Evolutionary conservation across 352 stramenopile species (phyloP).

Genomic region (Globisporangium camurandrum): DNA sequence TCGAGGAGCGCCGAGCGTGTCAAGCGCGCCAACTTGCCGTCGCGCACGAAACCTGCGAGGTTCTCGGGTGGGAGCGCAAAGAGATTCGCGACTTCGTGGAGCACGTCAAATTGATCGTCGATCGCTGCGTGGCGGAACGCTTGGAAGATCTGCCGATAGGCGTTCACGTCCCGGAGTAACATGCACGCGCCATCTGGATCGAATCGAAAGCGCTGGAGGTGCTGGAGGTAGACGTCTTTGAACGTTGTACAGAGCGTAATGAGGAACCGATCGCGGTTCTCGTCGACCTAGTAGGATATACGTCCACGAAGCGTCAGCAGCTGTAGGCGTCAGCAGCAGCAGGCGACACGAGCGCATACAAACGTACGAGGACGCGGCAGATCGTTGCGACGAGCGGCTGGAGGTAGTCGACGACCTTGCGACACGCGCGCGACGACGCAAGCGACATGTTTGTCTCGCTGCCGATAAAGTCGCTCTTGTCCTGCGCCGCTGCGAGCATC

Average conservation of each 20-base stretch:
- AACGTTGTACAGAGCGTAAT: constrained; percentile 41
- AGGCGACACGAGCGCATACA: no score
- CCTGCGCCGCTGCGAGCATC: constrained; percentile 46
- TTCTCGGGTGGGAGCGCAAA: constrained; percentile 75
- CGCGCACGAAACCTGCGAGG: constrained; percentile 64
- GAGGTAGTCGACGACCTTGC: constrained; percentile 65
- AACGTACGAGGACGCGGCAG: constrained; percentile 46
- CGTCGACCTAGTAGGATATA: constrained; percentile 26
- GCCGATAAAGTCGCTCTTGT: constrained; percentile 73
- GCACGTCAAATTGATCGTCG: constrained; percentile 65
- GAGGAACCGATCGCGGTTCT: constrained; percentile 64
- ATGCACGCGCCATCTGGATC: constrained; percentile 77
- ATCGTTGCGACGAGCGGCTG: constrained; percentile 47
- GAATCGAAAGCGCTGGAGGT: constrained; percentile 72
- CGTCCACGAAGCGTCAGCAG: not conserved
- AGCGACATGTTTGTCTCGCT: constrained; percentile 69
- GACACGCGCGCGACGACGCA: constrained; percentile 58
- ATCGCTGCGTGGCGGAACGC: constrained; percentile 32
- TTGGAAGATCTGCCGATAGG: constrained; percentile 62
- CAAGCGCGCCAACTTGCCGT: constrained; percentile 60
- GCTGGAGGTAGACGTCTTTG: constrained; percentile 68
- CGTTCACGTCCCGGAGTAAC: constrained; percentile 70
- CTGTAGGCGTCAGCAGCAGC: not conserved
- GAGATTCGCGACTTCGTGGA: constrained; percentile 76
- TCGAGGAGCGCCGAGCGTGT: constrained; percentile 50